Evolutionary conservation across 202 grass and related monocot species (phyloP).

Genomic region (Panicum hallii): DNA sequence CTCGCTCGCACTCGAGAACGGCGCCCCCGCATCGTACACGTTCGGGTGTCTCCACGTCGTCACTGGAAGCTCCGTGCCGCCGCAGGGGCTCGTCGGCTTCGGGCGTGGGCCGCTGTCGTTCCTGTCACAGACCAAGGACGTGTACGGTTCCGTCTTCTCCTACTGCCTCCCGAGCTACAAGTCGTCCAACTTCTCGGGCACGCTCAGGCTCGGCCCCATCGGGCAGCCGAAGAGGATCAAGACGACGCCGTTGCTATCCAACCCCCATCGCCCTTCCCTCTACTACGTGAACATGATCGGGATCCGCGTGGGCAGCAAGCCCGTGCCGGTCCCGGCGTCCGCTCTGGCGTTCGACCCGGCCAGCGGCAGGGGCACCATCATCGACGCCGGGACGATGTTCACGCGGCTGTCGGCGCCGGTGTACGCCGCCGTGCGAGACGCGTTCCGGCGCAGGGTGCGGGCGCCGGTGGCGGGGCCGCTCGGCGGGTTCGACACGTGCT

Average conservation of each 20-base stretch:
- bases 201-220: constrained; percentile 62
- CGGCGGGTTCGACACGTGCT: constrained; percentile 92
- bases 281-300: constrained; percentile 83
- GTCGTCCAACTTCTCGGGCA: constrained; percentile 83
- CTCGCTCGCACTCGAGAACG: constrained; percentile 52
- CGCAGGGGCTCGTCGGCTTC: constrained; percentile 85
- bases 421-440: constrained; percentile 75
- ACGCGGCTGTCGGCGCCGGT: constrained; percentile 63
- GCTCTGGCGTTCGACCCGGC: constrained; percentile 57
- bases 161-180: constrained; percentile 91
- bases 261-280: constrained; percentile 71
- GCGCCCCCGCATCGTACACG: constrained; percentile 49
- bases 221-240: constrained; percentile 73
- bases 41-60: constrained; percentile 79
- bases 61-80: constrained; percentile 61
- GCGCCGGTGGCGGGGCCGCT: constrained; percentile 44
- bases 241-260: constrained; percentile 71
- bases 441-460: constrained; percentile 59
- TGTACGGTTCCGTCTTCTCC: constrained; percentile 71
- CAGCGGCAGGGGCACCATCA: constrained; percentile 66
- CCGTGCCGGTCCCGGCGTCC: constrained; percentile 56
- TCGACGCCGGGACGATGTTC: constrained; percentile 88
- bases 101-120: constrained; percentile 81
- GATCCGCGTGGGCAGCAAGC: constrained; percentile 59
- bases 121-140: constrained; percentile 65